Percentiles rank a stretch among this genome's conserved stretches.
These are phyloP conservation scores for Sicyos edulis DNA, from an alignment of 306 rosid genomes.

Conservation along the genomic window DNA sequence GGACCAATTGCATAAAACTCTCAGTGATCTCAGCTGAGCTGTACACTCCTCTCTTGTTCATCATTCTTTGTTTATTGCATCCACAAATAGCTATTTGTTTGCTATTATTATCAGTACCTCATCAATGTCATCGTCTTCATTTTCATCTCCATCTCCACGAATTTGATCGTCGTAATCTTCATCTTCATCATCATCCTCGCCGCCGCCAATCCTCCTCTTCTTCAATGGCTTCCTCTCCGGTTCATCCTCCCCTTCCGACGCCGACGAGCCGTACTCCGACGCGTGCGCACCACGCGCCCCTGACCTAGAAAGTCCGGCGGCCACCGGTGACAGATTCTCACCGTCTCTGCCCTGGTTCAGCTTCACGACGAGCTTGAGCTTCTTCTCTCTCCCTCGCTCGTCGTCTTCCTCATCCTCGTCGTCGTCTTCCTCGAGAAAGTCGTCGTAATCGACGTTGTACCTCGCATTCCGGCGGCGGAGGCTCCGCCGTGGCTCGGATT, in stretches of 20 bases:
- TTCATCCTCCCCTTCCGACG: conserved; percentile 32
- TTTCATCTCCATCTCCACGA: conserved; percentile 26
- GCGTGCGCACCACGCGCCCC: conserved; percentile 42
- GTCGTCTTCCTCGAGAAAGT: conserved; percentile 60
- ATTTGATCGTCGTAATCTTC: conserved; percentile 27
- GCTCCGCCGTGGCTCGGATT: conserved; percentile 65
- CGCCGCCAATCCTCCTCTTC: conserved; percentile 41
- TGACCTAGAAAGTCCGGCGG: conserved; percentile 21
- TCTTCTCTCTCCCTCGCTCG: conserved; percentile 66
- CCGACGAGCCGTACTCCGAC: conserved; percentile 23
- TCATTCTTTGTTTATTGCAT: conserved; percentile 1
- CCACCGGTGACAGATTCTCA: conserved; percentile 17
- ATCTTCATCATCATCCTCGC: conserved; percentile 26
- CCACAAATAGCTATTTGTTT: conserved; percentile 11
- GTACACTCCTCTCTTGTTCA: conserved; percentile 28
- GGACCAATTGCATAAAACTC: conserved; percentile 48
- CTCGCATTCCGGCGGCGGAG: conserved; percentile 80
- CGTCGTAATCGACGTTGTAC: conserved; percentile 84
- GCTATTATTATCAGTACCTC: conserved; percentile 49
- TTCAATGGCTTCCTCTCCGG: conserved; percentile 41
- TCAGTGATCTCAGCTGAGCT: conserved; percentile 52
- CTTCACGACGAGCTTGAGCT: conserved; percentile 81
- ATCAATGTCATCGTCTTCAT: conserved; percentile 34
- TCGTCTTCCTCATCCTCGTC: conserved; percentile 67
- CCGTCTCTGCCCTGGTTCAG: conserved; percentile 50